Base-by-base conservation (phyloP, 1,284 basidiomycete genomes). In the Prillingera fragicola region DNA sequence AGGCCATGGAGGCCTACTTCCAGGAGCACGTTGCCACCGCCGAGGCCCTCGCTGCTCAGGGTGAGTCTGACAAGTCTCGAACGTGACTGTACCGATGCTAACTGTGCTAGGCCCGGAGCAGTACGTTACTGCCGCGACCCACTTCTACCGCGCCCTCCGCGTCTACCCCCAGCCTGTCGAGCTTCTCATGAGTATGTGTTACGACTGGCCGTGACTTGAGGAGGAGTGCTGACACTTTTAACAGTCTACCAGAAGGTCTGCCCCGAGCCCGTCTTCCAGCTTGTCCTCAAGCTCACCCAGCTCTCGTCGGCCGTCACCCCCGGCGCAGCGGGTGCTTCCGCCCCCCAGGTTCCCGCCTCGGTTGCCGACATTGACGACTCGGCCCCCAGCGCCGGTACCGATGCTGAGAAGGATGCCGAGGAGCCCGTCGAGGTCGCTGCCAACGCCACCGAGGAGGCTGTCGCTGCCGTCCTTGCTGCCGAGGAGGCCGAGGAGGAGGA, bases 111-210 rank as follows among this genome's bases (percentile, higher is more conserved):
- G 88, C 32, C 84, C 86, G 35, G 72, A 77, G 29, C 82, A 82
- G 70, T 75, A 84, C 62, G 76, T 94, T 35, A 77, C 82, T 15
- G 84, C 94, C 7, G 91, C 95, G 22, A 74, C 87, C 62, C 81
- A 84, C 42, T 97, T 97, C 80, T 97, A 84, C 79, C 81, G 87
- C 48, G 94, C 90, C 5, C 80, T 97, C 52, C 81, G 87, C 48
- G 91, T 95, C 34, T 98, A 97, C 75, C 94, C 92, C 45, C 81
- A 85, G 37, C 89, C 90, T 9, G 80, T 90, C 33, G 91, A 96
- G 69, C 80, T 96, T 55, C 83, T 94, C 58, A 79, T 83, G 68
- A 88, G 70, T 73, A 34, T 57, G 71, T 62, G 10, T 42, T 23
- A 7, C 8, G 6, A 4, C 33, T 51, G 5, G 14, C 13, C 13